A percentile compares a stretch with the other conserved stretches of the same genome.
Conservation (phyloP, 352 stramenopile species). For the Phytopythium aichiense region DNA sequence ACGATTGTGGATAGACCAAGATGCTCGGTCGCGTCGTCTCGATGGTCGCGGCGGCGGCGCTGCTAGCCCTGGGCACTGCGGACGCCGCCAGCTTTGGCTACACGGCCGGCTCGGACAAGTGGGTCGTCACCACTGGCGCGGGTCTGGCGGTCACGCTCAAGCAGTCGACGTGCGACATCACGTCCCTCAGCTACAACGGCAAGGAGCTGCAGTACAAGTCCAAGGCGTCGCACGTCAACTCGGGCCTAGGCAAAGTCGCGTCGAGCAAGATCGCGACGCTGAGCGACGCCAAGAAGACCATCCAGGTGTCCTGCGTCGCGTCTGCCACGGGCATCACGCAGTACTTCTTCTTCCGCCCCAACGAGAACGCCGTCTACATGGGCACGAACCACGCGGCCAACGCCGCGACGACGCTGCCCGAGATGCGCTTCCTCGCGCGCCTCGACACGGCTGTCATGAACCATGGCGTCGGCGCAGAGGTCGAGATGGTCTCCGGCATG, state of each 20-base stretch:
- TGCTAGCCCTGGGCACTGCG: background rate
- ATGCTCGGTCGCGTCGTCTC: background rate
- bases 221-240: constrained; percentile 38
- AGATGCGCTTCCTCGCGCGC: constrained; percentile 46
- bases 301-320: constrained; percentile 35
- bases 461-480: constrained; percentile 23
- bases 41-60: background rate
- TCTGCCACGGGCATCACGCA: constrained; percentile 33
- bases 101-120: constrained; percentile 27
- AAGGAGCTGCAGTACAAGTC: constrained; percentile 40
- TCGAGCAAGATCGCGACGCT: constrained; percentile 26
- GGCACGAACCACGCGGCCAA: constrained; percentile 46
- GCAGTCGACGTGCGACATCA: constrained; percentile 35
- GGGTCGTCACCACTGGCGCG: constrained; percentile 25
- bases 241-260: constrained; percentile 24
- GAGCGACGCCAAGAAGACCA: constrained; percentile 33
- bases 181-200: background rate
- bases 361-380: constrained; percentile 56
- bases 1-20: background rate
- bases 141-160: constrained; percentile 21
- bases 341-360: constrained; percentile 48
- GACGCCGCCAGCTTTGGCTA: constrained; percentile 27
- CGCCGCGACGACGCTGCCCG: constrained; percentile 14
- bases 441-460: constrained; percentile 32
- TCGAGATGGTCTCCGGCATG: constrained; percentile 1